A percentile compares a stretch with the other conserved stretches of the same genome.
Conservation (phyloP, 164 flowering plant species). For the Vitis cinerea region DNA sequence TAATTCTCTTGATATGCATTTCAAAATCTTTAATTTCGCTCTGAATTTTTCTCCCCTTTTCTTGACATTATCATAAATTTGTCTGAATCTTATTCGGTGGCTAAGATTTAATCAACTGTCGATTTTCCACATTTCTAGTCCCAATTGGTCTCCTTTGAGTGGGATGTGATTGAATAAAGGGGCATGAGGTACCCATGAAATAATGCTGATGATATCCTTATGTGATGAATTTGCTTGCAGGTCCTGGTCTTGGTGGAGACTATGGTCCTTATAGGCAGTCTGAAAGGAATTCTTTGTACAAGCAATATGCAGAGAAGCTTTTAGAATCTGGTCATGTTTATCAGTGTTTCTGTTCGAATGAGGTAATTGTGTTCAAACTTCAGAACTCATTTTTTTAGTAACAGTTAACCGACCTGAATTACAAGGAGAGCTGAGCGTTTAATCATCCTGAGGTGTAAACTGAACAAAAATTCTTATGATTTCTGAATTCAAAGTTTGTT, state of each 20-base stretch:
- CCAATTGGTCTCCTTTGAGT: too few species aligned
- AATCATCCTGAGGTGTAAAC: too few species aligned
- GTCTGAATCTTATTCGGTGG: neutral
- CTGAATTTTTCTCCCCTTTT: too few species aligned
- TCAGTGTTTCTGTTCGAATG: slow-evolving; percentile 90
- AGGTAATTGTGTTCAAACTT: slow-evolving; percentile 40
- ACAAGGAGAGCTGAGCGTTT: too few species aligned
- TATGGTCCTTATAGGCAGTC: slow-evolving; percentile 96
- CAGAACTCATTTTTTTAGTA: neutral
- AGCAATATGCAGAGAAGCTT: slow-evolving; percentile 77
- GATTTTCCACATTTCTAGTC: neutral
- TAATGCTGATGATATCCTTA: neutral
- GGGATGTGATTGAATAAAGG: too few species aligned
- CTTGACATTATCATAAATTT: too few species aligned
- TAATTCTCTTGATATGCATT: slow-evolving; percentile 7
- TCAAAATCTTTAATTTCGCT: too few species aligned
- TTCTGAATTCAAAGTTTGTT: too few species aligned
- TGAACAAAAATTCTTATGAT: too few species aligned
- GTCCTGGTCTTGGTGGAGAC: slow-evolving; percentile 87
- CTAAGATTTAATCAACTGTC: neutral
- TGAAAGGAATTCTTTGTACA: slow-evolving; percentile 82
- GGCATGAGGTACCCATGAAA: too few species aligned
- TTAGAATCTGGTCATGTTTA: slow-evolving; percentile 80
- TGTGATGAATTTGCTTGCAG: slow-evolving; percentile 32
- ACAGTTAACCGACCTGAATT: too few species aligned